Percentiles rank a stretch among this genome's conserved stretches.
phyloP scores from a whole-genome alignment of 1,139 yeast genomes.

The Pichia sp. region DNA sequence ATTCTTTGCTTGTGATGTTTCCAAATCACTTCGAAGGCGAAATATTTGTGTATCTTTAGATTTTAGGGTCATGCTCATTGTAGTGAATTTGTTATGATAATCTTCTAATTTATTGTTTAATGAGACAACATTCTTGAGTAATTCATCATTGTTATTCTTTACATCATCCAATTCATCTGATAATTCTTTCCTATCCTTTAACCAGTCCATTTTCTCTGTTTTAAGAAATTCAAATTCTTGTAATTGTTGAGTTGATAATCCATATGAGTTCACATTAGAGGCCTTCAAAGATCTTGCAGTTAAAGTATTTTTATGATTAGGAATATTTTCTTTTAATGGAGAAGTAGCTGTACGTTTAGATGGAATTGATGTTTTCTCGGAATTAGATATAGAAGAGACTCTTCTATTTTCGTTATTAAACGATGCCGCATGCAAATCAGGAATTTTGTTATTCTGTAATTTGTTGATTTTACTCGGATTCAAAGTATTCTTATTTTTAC shows the following conservation, averaged over 20 bases:
- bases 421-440: neutral
- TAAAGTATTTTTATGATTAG: slow-evolving; percentile 20
- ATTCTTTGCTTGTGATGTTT: slow-evolving; percentile 43
- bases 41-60: slow-evolving; percentile 63
- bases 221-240: slow-evolving; percentile 49
- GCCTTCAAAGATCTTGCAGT: slow-evolving; percentile 31
- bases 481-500: neutral
- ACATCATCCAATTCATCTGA: slow-evolving; percentile 37
- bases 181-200: slow-evolving; percentile 38
- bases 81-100: slow-evolving; percentile 44
- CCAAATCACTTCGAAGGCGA: slow-evolving; percentile 55
- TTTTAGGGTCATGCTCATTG: slow-evolving; percentile 46
- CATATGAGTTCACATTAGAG: slow-evolving; percentile 15
- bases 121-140: slow-evolving; percentile 39
- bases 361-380: slow-evolving; percentile 36
- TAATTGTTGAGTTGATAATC: slow-evolving; percentile 30
- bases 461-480: neutral
- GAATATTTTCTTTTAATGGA: slow-evolving; percentile 45
- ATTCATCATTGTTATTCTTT: slow-evolving; percentile 38
- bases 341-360: slow-evolving; percentile 63
- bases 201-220: slow-evolving; percentile 48
- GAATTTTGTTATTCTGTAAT: neutral
- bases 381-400: no score
- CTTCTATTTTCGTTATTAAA: neutral
- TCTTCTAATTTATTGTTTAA: slow-evolving; percentile 36